Base-by-base conservation (phyloP, 108 stramenopile species). In the Skeletonema costatum region DNA sequence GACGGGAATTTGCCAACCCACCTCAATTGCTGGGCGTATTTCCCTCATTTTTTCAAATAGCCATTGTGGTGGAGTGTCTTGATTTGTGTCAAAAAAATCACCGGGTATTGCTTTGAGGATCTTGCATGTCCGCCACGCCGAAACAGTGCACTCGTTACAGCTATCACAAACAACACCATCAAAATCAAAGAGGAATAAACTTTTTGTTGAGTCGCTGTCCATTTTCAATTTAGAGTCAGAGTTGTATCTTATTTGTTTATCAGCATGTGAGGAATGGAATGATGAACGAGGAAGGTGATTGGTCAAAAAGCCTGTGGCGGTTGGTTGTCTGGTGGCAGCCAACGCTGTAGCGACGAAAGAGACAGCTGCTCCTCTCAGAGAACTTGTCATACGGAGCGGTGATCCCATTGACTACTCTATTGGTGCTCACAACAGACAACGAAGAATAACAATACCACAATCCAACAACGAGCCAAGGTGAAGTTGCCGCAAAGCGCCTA, bases 1-100 rank as follows among this genome's bases (percentile, higher is more conserved):
- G 10, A 81, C 80, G 8, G 80, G 80, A 6, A 81, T 81, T 39
- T 81, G 80, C 80, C 80, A 81, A 8, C 80, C 80, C 12, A 81
- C 80, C 48, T 81, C 80, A 56, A 81, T 81, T 5, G 80, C 80
- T n/a, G 80, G 80, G 11, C 80, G 58, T 21, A 81, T 81, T 46
- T 81, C 80, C 25, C 80, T 68, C 80, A 81, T 81, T 67, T 76
- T 75, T 13, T 71, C 75, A 58, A 81, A 81, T 35, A 81, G n/a
- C 80, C 80, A 81, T 60, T 71, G 68, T 30, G 80, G 80, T 9
- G 80, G 80, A 7, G 8, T 21, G 16, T 62, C 68, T 41, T 56
- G 48, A 36, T 67, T 56, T 11, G 33, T 32, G 19, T 64, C 48
- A 7, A 17, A 38, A 7, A 17, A 38, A 5, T 73, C 69, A 17